Conservation (phyloP, 768 basidiomycete species). For the Mycena rebaudengoi region DNA sequence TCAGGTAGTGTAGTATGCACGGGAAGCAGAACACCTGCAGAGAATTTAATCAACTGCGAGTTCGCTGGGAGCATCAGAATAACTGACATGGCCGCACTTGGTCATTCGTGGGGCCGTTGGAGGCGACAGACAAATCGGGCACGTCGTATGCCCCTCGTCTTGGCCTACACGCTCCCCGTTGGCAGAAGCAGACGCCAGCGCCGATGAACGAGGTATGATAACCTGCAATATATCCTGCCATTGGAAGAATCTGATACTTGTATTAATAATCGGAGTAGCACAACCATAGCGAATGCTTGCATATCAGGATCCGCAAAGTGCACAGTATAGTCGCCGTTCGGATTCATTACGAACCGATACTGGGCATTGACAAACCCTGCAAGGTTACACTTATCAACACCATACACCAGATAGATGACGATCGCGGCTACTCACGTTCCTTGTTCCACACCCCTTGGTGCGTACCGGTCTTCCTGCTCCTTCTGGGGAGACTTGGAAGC, state of each 20-base stretch:
- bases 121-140: constrained; percentile 95
- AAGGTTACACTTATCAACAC: constrained; percentile 21
- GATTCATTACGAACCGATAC: constrained; percentile 95
- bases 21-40: constrained; percentile 91
- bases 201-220: constrained; percentile 86
- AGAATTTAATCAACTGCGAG: constrained; percentile 15
- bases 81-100: constrained; percentile 95
- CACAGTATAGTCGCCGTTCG: constrained; percentile 88
- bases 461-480: constrained; percentile 74
- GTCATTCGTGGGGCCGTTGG: constrained; percentile 94
- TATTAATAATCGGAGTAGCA: constrained; percentile 3
- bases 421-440: constrained; percentile 74
- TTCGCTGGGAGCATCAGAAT: constrained; percentile 17
- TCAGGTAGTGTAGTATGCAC: constrained; percentile 92
- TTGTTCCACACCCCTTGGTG: constrained; percentile 84
- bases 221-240: constrained; percentile 97
- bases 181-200: constrained; percentile 70
- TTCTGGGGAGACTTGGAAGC: constrained; percentile 66
- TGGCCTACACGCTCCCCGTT: constrained; percentile 49
- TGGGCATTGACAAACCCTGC: constrained; percentile 97
- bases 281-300: constrained; percentile 54
- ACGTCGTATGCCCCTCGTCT: constrained; percentile 74
- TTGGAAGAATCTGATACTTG: constrained; percentile 79
- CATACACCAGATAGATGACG: constrained; percentile 19
- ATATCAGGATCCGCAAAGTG: constrained; percentile 99